Conservation (phyloP, 805 yeast genomes). For the Yamadazyma endophytica region DNA sequence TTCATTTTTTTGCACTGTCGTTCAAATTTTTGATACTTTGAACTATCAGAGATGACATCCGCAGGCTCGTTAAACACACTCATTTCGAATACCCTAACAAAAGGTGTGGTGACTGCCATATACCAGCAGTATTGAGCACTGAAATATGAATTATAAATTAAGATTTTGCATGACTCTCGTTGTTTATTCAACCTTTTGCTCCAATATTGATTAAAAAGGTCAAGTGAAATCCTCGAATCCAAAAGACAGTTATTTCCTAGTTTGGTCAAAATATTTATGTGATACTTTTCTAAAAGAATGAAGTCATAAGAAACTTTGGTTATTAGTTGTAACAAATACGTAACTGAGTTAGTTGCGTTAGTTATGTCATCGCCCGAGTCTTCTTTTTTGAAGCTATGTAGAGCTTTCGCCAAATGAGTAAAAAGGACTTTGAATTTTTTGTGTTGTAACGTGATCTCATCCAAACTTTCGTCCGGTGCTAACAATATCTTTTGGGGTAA, state of each 20-base stretch:
- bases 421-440: conserved; percentile 25
- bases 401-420: conserved; percentile 19
- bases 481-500: conserved; percentile 21
- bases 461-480: conserved; percentile 12
- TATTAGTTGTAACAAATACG: conserved; percentile 24
- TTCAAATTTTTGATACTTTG: conserved; percentile 13
- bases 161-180: conserved; percentile 24
- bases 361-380: conserved; percentile 20
- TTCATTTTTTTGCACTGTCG: conserved; percentile 10
- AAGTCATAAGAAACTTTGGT: conserved; percentile 35
- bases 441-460: conserved; percentile 20
- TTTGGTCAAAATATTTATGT: conserved; percentile 32
- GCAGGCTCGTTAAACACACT: conserved; percentile 25
- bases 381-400: conserved; percentile 23
- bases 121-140: conserved; percentile 37
- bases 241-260: conserved; percentile 28
- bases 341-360: conserved; percentile 10
- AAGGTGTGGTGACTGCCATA: conserved; percentile 32
- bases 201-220: conserved; percentile 20
- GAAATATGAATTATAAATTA: conserved; percentile 28
- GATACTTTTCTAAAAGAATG: conserved; percentile 35
- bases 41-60: conserved; percentile 13
- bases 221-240: conserved; percentile 19
- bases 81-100: conserved; percentile 31
- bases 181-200: conserved; percentile 11